Evolutionary conservation across 805 yeast genomes (phyloP), one percentile per base, ranked within the genome.

Genomic region (Sugiyamaella americana): DNA sequence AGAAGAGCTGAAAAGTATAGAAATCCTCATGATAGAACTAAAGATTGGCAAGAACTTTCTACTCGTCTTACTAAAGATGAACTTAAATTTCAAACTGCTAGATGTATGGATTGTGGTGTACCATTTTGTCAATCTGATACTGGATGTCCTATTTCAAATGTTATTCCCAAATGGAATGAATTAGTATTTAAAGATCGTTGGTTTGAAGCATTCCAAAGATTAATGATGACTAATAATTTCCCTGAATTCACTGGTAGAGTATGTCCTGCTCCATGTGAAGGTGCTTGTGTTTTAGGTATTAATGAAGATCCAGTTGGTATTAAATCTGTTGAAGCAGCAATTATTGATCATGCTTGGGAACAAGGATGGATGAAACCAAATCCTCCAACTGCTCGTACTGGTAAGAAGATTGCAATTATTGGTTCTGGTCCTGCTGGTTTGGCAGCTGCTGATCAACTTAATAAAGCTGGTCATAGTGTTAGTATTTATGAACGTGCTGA

Each of bases 101-200:
- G 98, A 68, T 91, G 98, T 76, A 91, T 93, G 95, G 98, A 91
- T 70, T 91, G 98, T 75, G 98, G 98, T 74, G 94, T 93, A 58
- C 98, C 98, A 49, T 91, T 91, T 79, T 91, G 98, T 75, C 94
- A 91, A 62, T 84, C 95, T 41, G 98, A 91, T 67, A 85, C 96
- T 38, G 98, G 98, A 50, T 91, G 98, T 72, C 98, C 98, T 45
- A 84, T 91, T 56, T 88, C 97, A 45, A 91, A 91, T 69, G 82
- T 91, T 58, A 91, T 91, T 72, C 98, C 98, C 53, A 89, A 91
- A 70, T 93, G 96, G 91, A 93, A 91, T 67, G 98, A 89, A 65
- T 77, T 93, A 57, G 96, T 91, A 17, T 91, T 88, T 79, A 79
- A 88, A 67, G 91, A 87, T 67, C 80, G 91, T 63, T 91, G 98